A percentile compares a stretch with the other conserved stretches of the same genome.
These are phyloP conservation scores for Peltaster fructicola DNA, from an alignment of 2,329 filamentous ascomycete species.

Conservation along the genomic window DNA sequence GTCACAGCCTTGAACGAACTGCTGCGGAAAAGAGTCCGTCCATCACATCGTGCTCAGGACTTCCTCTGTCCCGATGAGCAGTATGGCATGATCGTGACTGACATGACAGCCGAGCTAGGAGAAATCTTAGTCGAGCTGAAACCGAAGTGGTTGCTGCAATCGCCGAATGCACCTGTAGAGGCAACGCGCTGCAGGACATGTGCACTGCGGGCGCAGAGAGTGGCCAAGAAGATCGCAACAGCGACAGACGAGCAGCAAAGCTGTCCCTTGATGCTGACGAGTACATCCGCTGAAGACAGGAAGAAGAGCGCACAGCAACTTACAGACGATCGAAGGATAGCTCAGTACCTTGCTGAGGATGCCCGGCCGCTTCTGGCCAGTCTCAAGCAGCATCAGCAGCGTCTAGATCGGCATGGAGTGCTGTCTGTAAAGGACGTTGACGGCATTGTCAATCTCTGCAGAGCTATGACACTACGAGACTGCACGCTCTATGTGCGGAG, in stretches of 20 bases:
- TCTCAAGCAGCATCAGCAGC: slow-evolving; percentile 20
- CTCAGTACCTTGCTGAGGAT: slow-evolving; percentile 12
- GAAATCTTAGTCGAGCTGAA: slow-evolving; percentile 25
- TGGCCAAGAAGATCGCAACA: slow-evolving; percentile 9
- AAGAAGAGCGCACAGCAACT: slow-evolving; percentile 9
- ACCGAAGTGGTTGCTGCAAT: slow-evolving; percentile 31
- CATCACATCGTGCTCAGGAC: slow-evolving; percentile 11
- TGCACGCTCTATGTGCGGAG: slow-evolving; percentile 26
- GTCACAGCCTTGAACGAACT: slow-evolving; percentile 10
- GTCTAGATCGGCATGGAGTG: slow-evolving; percentile 22
- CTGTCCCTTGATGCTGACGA: slow-evolving; percentile 25
- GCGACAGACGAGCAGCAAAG: slow-evolving; percentile 15
- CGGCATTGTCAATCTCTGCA: slow-evolving; percentile 12
- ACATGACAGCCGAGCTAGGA: slow-evolving; percentile 14
- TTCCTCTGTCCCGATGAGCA: slow-evolving; percentile 12
- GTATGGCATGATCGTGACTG: slow-evolving; percentile 17
- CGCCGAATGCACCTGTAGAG: slow-evolving; percentile 24
- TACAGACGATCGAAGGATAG: slow-evolving; percentile 10
- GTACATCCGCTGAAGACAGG: slow-evolving; percentile 11
- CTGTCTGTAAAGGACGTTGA: slow-evolving; percentile 6
- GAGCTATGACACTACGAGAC: slow-evolving; percentile 31
- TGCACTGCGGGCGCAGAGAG: slow-evolving; percentile 23
- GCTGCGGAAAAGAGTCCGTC: slow-evolving; percentile 9
- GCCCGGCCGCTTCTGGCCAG: slow-evolving; percentile 21
- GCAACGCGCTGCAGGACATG: slow-evolving; percentile 29